These are phyloP conservation scores for Planoprotostelium fungivorum DNA, from an alignment of 78 protist genomes.

Conservation along the genomic window DNA sequence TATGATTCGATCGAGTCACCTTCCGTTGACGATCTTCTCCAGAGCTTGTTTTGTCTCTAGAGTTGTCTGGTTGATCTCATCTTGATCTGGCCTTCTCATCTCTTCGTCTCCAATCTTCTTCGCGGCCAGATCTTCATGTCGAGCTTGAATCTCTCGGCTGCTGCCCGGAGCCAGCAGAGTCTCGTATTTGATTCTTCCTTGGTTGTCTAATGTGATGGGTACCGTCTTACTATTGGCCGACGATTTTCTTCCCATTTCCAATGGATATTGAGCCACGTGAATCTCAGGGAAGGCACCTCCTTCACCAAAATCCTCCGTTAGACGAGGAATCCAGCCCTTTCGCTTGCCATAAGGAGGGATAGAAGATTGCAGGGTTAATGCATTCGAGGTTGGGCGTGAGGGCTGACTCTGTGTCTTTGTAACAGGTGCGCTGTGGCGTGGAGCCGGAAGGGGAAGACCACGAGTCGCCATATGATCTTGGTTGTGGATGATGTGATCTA, in stretches of 20 bases:
- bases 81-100: constrained; percentile 65
- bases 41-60: constrained; percentile 58
- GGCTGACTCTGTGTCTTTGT: neutral
- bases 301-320: constrained; percentile 82
- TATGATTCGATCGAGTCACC: neutral
- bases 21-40: constrained; percentile 41
- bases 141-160: constrained; percentile 13
- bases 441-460: neutral
- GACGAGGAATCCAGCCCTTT: constrained; percentile 57
- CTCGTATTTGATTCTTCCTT: constrained; percentile 42
- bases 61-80: constrained; percentile 34
- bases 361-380: neutral
- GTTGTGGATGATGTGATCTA: neutral
- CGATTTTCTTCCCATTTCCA: constrained; percentile 79
- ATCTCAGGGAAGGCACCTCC: constrained; percentile 96
- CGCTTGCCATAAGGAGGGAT: constrained; percentile 62
- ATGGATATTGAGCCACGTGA: constrained; percentile 80
- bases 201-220: constrained; percentile 19
- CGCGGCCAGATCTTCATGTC: constrained; percentile 42
- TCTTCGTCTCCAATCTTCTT: constrained; percentile 54
- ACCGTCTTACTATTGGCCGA: constrained; percentile 11
- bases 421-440: neutral
- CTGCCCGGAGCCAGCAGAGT: constrained; percentile 24
- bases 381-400: neutral
- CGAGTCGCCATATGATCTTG: neutral